Evolutionary conservation across 83 land plant species (phyloP).

Genomic region (Picea abies): DNA sequence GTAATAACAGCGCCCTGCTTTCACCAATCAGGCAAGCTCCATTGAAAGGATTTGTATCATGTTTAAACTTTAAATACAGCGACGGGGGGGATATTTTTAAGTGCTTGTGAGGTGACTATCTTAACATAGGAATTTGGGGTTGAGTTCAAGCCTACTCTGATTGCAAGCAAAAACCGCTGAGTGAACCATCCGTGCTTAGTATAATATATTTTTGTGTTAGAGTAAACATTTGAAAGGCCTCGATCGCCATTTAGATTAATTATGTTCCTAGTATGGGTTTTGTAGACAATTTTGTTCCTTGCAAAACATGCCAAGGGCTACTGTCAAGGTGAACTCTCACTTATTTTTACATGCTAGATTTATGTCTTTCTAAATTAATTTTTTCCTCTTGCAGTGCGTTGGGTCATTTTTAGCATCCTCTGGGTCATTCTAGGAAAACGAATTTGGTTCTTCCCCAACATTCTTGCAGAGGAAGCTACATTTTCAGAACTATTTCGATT

Average conservation of each 20-base stretch:
- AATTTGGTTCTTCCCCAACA: constrained; percentile 97
- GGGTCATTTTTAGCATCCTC: constrained; percentile 64
- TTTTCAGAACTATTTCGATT: constrained; percentile 81
- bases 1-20: too few species aligned
- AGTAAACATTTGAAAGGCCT: not conserved
- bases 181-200: not conserved
- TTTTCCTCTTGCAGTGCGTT: constrained; percentile 67
- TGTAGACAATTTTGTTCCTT: not conserved
- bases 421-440: constrained; percentile 90
- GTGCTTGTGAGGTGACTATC: too few species aligned
- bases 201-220: not conserved
- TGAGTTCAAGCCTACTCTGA: too few species aligned
- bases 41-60: too few species aligned
- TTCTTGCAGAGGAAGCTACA: constrained; percentile 96
- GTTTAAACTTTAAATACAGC: too few species aligned
- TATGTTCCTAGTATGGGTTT: not conserved
- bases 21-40: too few species aligned
- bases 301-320: not conserved
- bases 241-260: not conserved
- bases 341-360: not conserved
- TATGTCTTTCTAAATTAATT: not conserved
- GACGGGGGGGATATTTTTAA: too few species aligned
- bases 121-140: too few species aligned
- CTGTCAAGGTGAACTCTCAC: not conserved
- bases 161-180: not conserved